Percentiles rank a stretch among this genome's conserved stretches.
These are phyloP conservation scores for Bathelium albidoporum DNA, from an alignment of 495 filamentous ascomycete genomes.

Conservation along the genomic window DNA sequence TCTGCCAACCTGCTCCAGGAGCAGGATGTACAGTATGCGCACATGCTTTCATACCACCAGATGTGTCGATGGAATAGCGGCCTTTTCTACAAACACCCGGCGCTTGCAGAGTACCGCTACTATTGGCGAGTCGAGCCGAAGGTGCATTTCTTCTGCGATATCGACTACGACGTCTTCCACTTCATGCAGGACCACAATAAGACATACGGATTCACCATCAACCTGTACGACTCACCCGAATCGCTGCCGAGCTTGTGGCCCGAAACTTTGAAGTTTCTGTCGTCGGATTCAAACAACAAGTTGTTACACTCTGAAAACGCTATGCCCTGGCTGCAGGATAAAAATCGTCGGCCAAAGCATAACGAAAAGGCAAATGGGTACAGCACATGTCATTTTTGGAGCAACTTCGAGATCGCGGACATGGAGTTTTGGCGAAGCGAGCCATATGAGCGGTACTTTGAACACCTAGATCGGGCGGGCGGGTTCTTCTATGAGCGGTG, in stretches of 20 bases:
- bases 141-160: conserved; percentile 97
- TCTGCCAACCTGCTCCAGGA: conserved; percentile 74
- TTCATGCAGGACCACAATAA: conserved; percentile 97
- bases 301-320: conserved; percentile 77
- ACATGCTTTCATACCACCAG: conserved; percentile 85
- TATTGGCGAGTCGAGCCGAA: conserved; percentile 99
- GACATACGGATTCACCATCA: conserved; percentile 98
- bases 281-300: conserved; percentile 57
- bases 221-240: conserved; percentile 83
- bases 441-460: conserved; percentile 89
- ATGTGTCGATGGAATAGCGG: conserved; percentile 99
- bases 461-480: conserved; percentile 85
- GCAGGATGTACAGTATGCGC: conserved; percentile 78
- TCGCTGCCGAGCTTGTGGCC: conserved; percentile 90
- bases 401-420: conserved; percentile 96
- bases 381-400: conserved; percentile 99
- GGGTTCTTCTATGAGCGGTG: conserved; percentile 99
- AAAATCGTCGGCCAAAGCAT: conserved; percentile 64
- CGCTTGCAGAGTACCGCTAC: conserved; percentile 68
- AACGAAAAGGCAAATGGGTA: conserved; percentile 75
- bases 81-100: conserved; percentile 94
- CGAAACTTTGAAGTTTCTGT: conserved; percentile 78
- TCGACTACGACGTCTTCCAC: conserved; percentile 98
- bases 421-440: conserved; percentile 90
- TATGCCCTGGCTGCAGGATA: conserved; percentile 76